Percentiles rank a stretch among this genome's conserved stretches.
Evolutionary conservation across 2,329 filamentous ascomycete species (phyloP).

Genomic region (Fusarium mundagurra): DNA sequence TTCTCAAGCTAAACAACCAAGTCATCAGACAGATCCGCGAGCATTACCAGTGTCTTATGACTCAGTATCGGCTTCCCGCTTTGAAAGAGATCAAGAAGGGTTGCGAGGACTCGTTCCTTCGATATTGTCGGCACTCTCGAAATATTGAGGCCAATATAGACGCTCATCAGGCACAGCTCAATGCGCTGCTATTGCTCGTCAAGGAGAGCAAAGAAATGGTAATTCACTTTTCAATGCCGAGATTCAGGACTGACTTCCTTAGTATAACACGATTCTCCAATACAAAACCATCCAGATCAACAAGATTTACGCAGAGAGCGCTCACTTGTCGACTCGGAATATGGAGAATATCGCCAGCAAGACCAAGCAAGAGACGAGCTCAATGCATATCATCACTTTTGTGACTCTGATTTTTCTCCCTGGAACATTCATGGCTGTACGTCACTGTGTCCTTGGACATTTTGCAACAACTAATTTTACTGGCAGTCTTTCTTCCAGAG

Average conservation of each 20-base stretch:
- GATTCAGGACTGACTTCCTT: background rate
- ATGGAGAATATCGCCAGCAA: slow-evolving; percentile 32
- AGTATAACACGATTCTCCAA: slow-evolving; percentile 28
- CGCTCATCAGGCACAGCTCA: slow-evolving; percentile 4
- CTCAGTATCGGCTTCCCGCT: background rate
- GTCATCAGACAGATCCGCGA: slow-evolving; percentile 22
- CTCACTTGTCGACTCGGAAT: slow-evolving; percentile 14
- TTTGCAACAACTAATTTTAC: background rate
- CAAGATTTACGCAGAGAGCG: slow-evolving; percentile 26
- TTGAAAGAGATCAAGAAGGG: background rate
- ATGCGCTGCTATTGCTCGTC: background rate
- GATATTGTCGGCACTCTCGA: background rate
- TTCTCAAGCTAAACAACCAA: slow-evolving; percentile 21
- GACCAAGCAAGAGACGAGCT: slow-evolving; percentile 29
- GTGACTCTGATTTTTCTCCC: slow-evolving; percentile 30
- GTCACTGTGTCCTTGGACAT: background rate
- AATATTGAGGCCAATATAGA: slow-evolving; percentile 9
- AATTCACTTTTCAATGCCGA: background rate
- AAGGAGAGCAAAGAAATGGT: slow-evolving; percentile 24
- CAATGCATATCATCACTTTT: slow-evolving; percentile 30
- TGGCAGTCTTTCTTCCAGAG: slow-evolving; percentile 28
- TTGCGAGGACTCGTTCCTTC: background rate
- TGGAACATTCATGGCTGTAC: slow-evolving; percentile 31
- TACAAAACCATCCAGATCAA: slow-evolving; percentile 14
- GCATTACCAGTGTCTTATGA: slow-evolving; percentile 15